These are phyloP conservation scores for Camelina neglecta DNA, from an alignment of 345 rosid genomes.

Conservation along the genomic window DNA sequence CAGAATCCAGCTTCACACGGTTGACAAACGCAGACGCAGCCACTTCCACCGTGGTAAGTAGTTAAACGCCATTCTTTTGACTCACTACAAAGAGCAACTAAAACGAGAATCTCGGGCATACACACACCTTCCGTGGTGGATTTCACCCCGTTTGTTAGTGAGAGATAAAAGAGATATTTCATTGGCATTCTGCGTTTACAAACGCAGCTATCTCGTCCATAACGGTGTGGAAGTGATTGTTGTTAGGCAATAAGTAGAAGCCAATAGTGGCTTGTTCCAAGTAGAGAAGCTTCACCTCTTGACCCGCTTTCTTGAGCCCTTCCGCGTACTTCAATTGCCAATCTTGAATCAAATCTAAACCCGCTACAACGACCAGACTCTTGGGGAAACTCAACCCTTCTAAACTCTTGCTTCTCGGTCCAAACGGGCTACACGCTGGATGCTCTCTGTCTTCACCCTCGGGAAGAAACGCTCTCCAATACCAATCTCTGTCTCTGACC, in stretches of 20 bases:
- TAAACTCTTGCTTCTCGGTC: constrained; percentile 64
- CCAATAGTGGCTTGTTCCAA: constrained; percentile 84
- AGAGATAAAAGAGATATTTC: constrained; percentile 16
- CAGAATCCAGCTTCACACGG: constrained; percentile 31
- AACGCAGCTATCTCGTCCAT: constrained; percentile 80
- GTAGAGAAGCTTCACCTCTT: constrained; percentile 69
- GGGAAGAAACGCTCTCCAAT: constrained; percentile 91
- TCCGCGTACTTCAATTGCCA: constrained; percentile 80
- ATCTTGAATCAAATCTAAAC: constrained; percentile 84
- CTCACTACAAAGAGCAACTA: constrained; percentile 12
- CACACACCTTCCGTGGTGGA: constrained; percentile 19
- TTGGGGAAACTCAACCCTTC: constrained; percentile 71
- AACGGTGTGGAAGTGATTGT: constrained; percentile 70
- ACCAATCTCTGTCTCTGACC: constrained; percentile 80
- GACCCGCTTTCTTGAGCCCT: constrained; percentile 75
- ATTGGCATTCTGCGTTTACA: constrained; percentile 48
- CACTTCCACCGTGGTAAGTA: constrained; percentile 17
- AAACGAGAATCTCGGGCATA: constrained; percentile 31
- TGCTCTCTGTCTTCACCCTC: constrained; percentile 87
- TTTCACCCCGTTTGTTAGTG: constrained; percentile 37
- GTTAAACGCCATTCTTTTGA: constrained; percentile 33
- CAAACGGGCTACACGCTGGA: constrained; percentile 86
- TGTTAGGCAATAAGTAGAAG: constrained; percentile 85
- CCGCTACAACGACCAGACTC: constrained; percentile 86
- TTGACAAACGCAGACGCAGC: constrained; percentile 38